phyloP scores from a whole-genome alignment of 768 basidiomycete genomes.

The Pleurotus cornucopiae region DNA sequence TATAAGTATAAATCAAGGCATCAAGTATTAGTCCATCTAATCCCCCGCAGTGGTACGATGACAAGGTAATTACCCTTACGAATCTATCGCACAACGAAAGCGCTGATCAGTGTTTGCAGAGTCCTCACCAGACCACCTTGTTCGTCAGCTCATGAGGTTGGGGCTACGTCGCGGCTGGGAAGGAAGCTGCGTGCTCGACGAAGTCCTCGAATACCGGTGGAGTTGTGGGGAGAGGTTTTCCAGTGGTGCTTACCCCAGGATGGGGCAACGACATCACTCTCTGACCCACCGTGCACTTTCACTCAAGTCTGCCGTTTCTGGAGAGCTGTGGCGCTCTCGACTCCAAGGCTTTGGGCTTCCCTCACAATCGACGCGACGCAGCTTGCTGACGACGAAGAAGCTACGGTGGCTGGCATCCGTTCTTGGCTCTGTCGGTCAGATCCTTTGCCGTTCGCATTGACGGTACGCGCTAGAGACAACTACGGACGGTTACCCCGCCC shows the following conservation, averaged over 20 bases:
- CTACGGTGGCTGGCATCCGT: neutral
- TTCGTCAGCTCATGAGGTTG: neutral
- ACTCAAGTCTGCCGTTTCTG: conserved; percentile 1
- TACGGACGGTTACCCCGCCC: neutral
- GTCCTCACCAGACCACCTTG: too few species aligned
- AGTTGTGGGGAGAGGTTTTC: conserved; percentile 6
- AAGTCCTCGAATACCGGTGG: neutral
- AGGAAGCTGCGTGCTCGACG: neutral
- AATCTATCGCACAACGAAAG: too few species aligned
- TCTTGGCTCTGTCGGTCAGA: conserved; percentile 1
- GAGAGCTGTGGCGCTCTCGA: neutral
- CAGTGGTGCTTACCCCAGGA: neutral
- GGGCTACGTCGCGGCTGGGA: neutral
- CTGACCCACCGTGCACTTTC: neutral
- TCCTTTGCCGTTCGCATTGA: neutral
- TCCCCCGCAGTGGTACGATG: too few species aligned
- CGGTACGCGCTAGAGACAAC: neutral
- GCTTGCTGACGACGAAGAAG: neutral
- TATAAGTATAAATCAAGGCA: too few species aligned
- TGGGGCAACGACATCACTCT: neutral
- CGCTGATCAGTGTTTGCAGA: too few species aligned
- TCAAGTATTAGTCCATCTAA: too few species aligned
- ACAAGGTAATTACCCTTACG: too few species aligned
- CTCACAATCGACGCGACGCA: neutral
- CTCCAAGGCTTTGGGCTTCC: neutral